Evolutionary conservation across 768 basidiomycete genomes (phyloP).

Genomic region (Omphalotus guepiniiformis): DNA sequence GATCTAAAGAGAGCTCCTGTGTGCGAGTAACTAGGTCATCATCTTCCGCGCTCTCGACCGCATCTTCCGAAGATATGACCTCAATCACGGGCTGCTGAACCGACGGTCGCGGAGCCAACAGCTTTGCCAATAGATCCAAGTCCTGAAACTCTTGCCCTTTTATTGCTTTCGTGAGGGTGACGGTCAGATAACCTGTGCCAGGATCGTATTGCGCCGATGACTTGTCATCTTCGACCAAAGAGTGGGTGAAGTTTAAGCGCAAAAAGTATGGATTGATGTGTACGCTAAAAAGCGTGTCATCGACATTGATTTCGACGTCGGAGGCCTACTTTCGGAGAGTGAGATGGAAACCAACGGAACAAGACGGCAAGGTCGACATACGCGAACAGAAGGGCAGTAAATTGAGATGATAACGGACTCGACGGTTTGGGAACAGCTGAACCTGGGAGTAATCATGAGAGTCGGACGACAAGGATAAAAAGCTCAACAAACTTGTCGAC

Average conservation of each 20-base stretch:
- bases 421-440: conserved; percentile 63
- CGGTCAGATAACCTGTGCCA: conserved; percentile 68
- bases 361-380: conserved; percentile 28
- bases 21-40: conserved; percentile 40
- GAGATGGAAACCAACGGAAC: background rate
- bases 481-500: background rate
- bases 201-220: conserved; percentile 76
- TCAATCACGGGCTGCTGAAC: conserved; percentile 46
- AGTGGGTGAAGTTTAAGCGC: conserved; percentile 69
- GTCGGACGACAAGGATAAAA: conserved; percentile 5
- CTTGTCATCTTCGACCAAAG: conserved; percentile 61
- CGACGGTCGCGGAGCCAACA: conserved; percentile 63
- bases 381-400: conserved; percentile 71
- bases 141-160: conserved; percentile 69
- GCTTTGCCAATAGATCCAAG: conserved; percentile 72
- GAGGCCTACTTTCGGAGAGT: conserved; percentile 55
- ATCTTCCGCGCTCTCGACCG: conserved; percentile 26
- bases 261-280: conserved; percentile 85
- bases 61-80: conserved; percentile 41
- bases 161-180: conserved; percentile 66
- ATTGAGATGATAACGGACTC: conserved; percentile 51
- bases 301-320: conserved; percentile 76
- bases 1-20: conserved; percentile 44
- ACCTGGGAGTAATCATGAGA: conserved; percentile 72
- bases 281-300: conserved; percentile 63